Evolutionary conservation across 306 rosid genomes (phyloP).

Genomic region (Cyamopsis tetragonoloba): DNA sequence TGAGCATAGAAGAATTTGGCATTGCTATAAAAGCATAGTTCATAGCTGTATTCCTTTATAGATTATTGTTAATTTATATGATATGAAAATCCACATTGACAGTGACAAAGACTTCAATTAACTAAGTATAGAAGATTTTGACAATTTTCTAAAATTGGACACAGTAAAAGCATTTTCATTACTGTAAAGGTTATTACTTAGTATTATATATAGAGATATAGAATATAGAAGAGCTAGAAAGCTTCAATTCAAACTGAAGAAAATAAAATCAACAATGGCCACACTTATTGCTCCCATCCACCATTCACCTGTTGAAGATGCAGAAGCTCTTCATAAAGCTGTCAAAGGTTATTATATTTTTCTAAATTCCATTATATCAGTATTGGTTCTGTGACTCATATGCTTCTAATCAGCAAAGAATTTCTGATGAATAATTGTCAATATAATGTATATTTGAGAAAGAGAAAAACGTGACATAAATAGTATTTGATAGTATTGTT

Average conservation of each 20-base stretch:
- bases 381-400: neutral
- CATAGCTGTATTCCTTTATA: neutral
- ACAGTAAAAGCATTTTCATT: neutral
- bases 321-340: conserved; percentile 56
- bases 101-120: neutral
- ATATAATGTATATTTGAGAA: neutral
- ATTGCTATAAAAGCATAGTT: conserved; percentile 7
- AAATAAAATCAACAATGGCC: conserved; percentile 42
- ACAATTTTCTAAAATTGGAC: neutral
- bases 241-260: neutral
- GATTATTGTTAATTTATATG: neutral
- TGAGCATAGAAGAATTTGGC: neutral
- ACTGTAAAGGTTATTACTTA: neutral
- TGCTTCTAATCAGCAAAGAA: neutral
- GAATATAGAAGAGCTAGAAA: conserved; percentile 23
- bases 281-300: conserved; percentile 35
- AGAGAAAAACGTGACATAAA: neutral
- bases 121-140: neutral
- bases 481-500: neutral
- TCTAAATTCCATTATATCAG: neutral
- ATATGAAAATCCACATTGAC: neutral
- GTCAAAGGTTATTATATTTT: conserved; percentile 47
- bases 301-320: conserved; percentile 49
- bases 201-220: too few species aligned
- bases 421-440: neutral